A percentile compares a stretch with the other conserved stretches of the same genome.
These are phyloP conservation scores for Athelia sp. DNA, from an alignment of 1,284 basidiomycete genomes.

Conservation along the genomic window DNA sequence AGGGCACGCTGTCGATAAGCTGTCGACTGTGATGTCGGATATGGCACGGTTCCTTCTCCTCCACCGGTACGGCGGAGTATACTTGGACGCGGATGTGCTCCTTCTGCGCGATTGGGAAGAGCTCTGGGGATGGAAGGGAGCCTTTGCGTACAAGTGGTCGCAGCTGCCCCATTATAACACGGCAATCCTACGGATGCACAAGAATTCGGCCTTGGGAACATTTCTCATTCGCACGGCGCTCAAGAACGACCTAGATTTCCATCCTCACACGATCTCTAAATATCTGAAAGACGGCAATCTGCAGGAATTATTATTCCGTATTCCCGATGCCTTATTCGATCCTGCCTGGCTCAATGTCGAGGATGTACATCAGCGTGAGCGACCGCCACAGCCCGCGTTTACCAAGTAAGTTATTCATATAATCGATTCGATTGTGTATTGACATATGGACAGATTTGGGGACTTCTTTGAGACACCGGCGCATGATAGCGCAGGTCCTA, in stretches of 20 bases:
- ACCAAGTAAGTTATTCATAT: constrained; percentile 60
- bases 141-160: constrained; percentile 78
- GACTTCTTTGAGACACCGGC: constrained; percentile 72
- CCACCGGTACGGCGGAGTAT: constrained; percentile 76
- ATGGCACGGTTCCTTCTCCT: constrained; percentile 81
- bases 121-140: constrained; percentile 76
- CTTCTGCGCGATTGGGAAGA: constrained; percentile 82
- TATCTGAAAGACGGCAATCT: constrained; percentile 69
- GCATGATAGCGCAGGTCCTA: constrained; percentile 58
- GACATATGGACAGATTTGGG: constrained; percentile 41
- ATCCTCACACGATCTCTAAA: constrained; percentile 71
- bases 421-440: constrained; percentile 1
- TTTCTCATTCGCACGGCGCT: constrained; percentile 76
- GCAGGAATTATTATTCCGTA: constrained; percentile 57
- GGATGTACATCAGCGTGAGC: constrained; percentile 61
- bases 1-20: constrained; percentile 38
- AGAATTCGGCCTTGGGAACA: constrained; percentile 63
- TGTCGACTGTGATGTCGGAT: constrained; percentile 74
- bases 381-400: constrained; percentile 78
- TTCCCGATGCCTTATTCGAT: constrained; percentile 78
- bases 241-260: constrained; percentile 75
- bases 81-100: constrained; percentile 77
- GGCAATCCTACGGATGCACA: constrained; percentile 71
- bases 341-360: constrained; percentile 80
- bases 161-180: constrained; percentile 75